Evolutionary conservation across 2,329 filamentous ascomycete genomes (phyloP), one percentile per base, ranked within the genome.

Genomic region (Rutstroemia sp.): DNA sequence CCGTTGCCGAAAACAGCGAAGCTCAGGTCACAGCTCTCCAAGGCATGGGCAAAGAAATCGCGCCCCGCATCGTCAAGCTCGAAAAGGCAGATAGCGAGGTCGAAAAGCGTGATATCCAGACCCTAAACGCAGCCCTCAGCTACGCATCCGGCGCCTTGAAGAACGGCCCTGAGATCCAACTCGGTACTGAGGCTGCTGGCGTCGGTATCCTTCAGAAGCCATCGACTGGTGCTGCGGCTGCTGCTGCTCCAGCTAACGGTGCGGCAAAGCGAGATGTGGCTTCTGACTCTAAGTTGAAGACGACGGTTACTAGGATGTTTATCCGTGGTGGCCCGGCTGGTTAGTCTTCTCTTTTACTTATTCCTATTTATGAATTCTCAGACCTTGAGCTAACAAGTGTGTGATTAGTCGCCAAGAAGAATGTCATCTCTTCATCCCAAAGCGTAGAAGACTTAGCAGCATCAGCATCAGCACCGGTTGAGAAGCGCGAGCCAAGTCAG

Each of bases 131-230:
- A 14, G 76, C 76, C 1, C 72, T 79, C 16, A 68, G 62, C 49
- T 79, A 71, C 60, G 76, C 76, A 54, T 72, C 75, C 61, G 73
- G 71, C 45, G 76, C 75, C 19, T 68, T 76, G 66, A 70, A 69
- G 64, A 74, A 76, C 63, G 67, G 69, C 38, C 76, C 76, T 60
- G 76, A 76, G 69, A 65, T 78, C 46, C 71, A 78, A 66, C 70
- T 79, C 44, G 76, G 76, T 56, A 76, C 76, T 25, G 72, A 72
- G 41, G 68, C 61, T 34, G 72, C 73, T 57, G 70, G 70, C 25
- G 44, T 54, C 37, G 51, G 51, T 41, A 54, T 54, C 17, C 51
- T 54, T n/a, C 10, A 38, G n/a, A 54, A 54, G 21, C 14, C 51
- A 25, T 25, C 51, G 5, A 44, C 30, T 8, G 37, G 23, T n/a